Base-by-base conservation (phyloP, 345 rosid genomes). In the Citropsis articulata region DNA sequence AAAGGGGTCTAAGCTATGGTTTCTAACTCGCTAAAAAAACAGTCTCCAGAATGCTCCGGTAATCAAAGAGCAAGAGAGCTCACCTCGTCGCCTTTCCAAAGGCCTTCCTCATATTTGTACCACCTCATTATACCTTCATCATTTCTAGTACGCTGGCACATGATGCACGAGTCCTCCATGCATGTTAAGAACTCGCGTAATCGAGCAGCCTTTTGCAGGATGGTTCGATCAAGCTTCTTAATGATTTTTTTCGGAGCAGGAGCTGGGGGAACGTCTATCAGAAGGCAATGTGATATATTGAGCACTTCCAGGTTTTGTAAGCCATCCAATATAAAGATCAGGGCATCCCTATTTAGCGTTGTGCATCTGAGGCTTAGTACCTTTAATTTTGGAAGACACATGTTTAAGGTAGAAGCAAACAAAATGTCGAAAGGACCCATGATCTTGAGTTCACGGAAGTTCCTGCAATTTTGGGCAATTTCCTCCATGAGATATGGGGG, bases 61-160 rank as follows among this genome's bases (percentile, higher is more conserved):
- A 75, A 38, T 85, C 81, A 86, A 78, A 89, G 83, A 38, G 89
- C 81, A 73, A 95, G 90, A 77, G 93, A 90, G 60, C 79, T 72
- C 19, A 81, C 88, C 85, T 92, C 97, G 69, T 95, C 97, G 5
- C 75, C 84, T 78, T 93, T 93, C 98, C 98, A 93, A 40, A 86
- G 82, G 64, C 90, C 94, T 85, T 92, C 91, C 71, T 93, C 95
- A 21, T 93, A 95, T 86, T 78, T 90, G 71, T 95, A 88, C 98
- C 98, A 93, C 77, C 94, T 88, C 91, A 95, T 83, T 21, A 91
- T 80, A 80, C 98, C 98, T 81, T 91, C 95, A 36, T 95, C 97
- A 19, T 8, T 81, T 77, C 61, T 87, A 3, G 93, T 89, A 77
- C 91, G 81, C 71, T 91, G 89, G 80, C 97, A 95, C 98, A 94